Base-by-base conservation (phyloP, 2,329 filamentous ascomycete genomes). In the Cytospora piceicola region DNA sequence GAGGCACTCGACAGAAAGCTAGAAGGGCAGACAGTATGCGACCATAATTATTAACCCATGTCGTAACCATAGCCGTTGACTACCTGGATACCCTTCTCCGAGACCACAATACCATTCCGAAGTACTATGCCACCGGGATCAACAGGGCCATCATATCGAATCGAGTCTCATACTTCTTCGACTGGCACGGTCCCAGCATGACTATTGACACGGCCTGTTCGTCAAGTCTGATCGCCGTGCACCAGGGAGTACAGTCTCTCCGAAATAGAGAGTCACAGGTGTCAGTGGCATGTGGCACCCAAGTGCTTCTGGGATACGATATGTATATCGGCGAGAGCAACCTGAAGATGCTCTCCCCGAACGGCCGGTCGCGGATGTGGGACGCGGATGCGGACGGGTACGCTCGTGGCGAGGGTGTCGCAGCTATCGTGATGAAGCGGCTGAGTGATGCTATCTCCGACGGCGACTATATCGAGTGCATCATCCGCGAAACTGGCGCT, bases 361-460 rank as follows among this genome's bases (percentile, higher is more conserved):
- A 75, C 2, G 76, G 77, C 0, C 73, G 72, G 52, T 79, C 74
- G 30, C 74, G 75, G 20, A 78, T 77, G 69, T 84, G 80, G 72
- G 83, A 85, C 67, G 71, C 72, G 0, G 70, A 72, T 9, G 84
- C 81, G 0, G 76, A 83, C 64, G 85, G 84, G 0, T 86, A 85
- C 68, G 82, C 78, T 1, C 76, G 83, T 22, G 84, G 82, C 3
- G 84, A 86, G 67, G 84, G 83, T 2, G 70, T 81, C 15, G 80
- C 75, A n/a, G n/a, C n/a, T n/a, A n/a, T n/a, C 0, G 75, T 78
- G 3, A 42, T 86, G 0, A 86, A 86, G 72, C 76, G 72, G 1
- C 72, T 77, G 24, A 77, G 77, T 14, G 75, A 75, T 46, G 85
- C 85, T 0, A 64, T 86, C 11, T 72, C 72, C 6, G 83, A 83